Conservation (phyloP, 805 yeast genomes). For the Aciculoconidium aculeatum region DNA sequence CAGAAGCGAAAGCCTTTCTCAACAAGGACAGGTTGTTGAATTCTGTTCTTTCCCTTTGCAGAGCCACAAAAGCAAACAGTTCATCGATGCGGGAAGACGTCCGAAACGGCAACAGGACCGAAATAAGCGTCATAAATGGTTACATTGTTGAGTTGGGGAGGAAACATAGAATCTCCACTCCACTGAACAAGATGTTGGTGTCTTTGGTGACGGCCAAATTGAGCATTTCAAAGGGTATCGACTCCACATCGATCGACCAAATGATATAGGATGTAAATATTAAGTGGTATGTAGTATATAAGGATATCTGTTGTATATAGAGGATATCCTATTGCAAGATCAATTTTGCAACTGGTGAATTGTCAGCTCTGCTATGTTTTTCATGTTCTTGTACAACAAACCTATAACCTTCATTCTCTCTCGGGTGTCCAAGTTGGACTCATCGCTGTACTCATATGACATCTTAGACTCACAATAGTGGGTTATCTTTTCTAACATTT, state of each 20-base stretch:
- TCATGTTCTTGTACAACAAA: constrained; percentile 20
- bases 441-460: constrained; percentile 13
- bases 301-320: too few species aligned
- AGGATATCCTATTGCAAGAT: too few species aligned
- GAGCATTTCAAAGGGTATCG: constrained; percentile 25
- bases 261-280: too few species aligned
- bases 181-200: constrained; percentile 42
- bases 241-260: too few species aligned
- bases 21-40: constrained; percentile 30
- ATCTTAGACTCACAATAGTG: constrained; percentile 16
- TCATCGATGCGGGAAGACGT: constrained; percentile 73
- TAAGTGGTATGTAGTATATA: too few species aligned
- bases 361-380: constrained; percentile 16
- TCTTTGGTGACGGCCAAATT: constrained; percentile 39
- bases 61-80: constrained; percentile 48
- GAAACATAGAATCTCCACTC: constrained; percentile 37
- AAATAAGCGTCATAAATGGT: constrained; percentile 81
- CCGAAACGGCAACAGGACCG: constrained; percentile 52
- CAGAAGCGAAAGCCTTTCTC: constrained; percentile 26
- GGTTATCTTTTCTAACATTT: constrained; percentile 26
- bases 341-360: too few species aligned
- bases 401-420: constrained; percentile 17
- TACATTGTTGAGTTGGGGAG: constrained; percentile 56
- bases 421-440: constrained; percentile 11
- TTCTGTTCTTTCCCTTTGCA: constrained; percentile 24